These are phyloP conservation scores for Leccinum pellstonianum DNA, from an alignment of 768 basidiomycete species.

Conservation along the genomic window DNA sequence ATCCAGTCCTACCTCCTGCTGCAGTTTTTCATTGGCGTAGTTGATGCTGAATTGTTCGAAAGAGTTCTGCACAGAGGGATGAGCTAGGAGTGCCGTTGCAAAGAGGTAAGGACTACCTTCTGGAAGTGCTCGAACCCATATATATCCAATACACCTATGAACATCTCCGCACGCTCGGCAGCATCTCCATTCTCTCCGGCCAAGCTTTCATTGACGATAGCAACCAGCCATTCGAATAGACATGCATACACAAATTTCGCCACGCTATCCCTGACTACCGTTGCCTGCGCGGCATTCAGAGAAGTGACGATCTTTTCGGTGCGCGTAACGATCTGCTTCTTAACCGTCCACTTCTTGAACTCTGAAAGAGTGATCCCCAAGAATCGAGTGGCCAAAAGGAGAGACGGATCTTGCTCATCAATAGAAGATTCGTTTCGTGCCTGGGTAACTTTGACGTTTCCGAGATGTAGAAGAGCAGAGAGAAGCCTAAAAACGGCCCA, in stretches of 20 bases:
- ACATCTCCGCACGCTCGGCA: constrained; percentile 90
- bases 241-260: constrained; percentile 99
- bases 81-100: constrained; percentile 1
- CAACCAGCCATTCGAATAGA: constrained; percentile 97
- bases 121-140: constrained; percentile 98
- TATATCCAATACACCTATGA: constrained; percentile 98
- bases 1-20: constrained; percentile 77
- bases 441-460: constrained; percentile 90
- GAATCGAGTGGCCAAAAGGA: constrained; percentile 82
- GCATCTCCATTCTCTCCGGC: constrained; percentile 94
- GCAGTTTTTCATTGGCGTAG: constrained; percentile 97
- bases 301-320: constrained; percentile 93
- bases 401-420: constrained; percentile 77
- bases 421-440: constrained; percentile 79
- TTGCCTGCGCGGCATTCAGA: constrained; percentile 84
- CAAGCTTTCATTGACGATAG: constrained; percentile 95
- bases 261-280: constrained; percentile 92
- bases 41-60: constrained; percentile 99
- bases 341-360: constrained; percentile 98
- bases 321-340: constrained; percentile 94
- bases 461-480: constrained; percentile 93
- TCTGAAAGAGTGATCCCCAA: constrained; percentile 87
- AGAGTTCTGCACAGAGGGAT: constrained; percentile 55
- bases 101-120: constrained; percentile 52
- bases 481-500: constrained; percentile 97